Evolutionary conservation across 2,329 filamentous ascomycete genomes (phyloP), one percentile per base, ranked within the genome.

Genomic region (Verticillium albo-atrum): DNA sequence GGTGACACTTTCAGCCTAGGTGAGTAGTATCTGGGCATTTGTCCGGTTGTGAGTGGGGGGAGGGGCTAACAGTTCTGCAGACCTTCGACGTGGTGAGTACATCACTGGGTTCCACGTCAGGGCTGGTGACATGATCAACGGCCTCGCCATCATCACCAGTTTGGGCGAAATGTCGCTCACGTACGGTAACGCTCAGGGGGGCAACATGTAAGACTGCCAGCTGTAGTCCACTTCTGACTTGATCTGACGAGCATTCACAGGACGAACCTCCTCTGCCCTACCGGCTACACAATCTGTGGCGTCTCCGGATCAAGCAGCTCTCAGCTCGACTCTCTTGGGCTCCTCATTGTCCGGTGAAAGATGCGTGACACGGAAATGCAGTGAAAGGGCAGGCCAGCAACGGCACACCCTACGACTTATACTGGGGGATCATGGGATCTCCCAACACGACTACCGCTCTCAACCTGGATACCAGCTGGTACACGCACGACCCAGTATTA

Each of bases 231-330:
- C 27, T 26, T 26, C 10, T n/a, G 9, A 35, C 27, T 23, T 54
- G 27, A 32, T 27, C 54, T 60, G 32, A 61, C 55, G 23, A 74
- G 63, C 26, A 20, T 58, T 7, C 26, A 1, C 66, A 97, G 94
- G 63, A 89, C 93, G 72, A 95, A 88, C 34, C 81, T 99, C 62
- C 90, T 98, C 66, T 92, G 94, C 56, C 95, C 95, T 12, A 83
- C 90, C 65, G 94, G 94, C 55, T 97, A 95, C 76, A 91, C 82
- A 65, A 89, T 98, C 69, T 93, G 90, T 62, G 95, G 95, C 61
- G 82, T 98, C 63, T 89, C 91, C 12, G 95, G 95, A 59, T 91
- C 90, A 56, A 91, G 87, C 68, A 92, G 82, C 37, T 72, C 83
- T 55, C 96, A 91, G 91, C 77, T 97, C 25, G 92, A 97, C 71